A percentile compares a stretch with the other conserved stretches of the same genome.
These are phyloP conservation scores for Tylopilus sp. DNA, from an alignment of 768 basidiomycete species.

Conservation along the genomic window DNA sequence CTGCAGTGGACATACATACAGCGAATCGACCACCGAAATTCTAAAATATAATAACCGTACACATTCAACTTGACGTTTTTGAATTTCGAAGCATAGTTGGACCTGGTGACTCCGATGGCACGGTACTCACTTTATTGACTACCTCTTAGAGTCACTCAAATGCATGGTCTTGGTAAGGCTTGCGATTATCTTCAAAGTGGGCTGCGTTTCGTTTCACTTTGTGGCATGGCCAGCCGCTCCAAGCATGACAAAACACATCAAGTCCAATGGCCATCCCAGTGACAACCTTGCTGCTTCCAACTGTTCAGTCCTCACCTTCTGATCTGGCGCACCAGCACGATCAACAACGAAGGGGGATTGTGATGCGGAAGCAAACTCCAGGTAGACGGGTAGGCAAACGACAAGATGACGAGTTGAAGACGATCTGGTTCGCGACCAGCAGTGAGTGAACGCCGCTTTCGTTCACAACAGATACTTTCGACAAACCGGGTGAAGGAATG, in stretches of 20 bases:
- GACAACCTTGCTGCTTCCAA: conserved; percentile 54
- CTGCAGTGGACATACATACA: too few relatives aligned
- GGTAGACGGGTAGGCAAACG: conserved; percentile 72
- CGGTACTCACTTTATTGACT: background rate
- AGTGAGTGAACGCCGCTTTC: conserved; percentile 65
- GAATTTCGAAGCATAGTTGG: too few relatives aligned
- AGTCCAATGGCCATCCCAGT: conserved; percentile 46
- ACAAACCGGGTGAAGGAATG: too few relatives aligned
- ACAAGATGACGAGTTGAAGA: conserved; percentile 78
- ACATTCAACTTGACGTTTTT: too few relatives aligned
- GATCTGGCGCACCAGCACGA: background rate
- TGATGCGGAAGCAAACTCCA: conserved; percentile 23
- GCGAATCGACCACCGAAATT: too few relatives aligned
- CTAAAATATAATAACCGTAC: too few relatives aligned
- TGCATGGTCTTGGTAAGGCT: background rate
- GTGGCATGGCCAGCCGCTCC: conserved; percentile 63
- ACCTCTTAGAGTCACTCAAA: too few relatives aligned
- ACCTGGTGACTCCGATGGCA: too few relatives aligned
- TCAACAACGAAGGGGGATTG: background rate
- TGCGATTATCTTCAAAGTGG: background rate
- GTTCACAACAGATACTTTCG: conserved; percentile 66
- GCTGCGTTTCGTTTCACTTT: background rate
- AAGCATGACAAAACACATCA: conserved; percentile 63
- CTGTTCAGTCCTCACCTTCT: conserved; percentile 32
- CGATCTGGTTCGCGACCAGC: conserved; percentile 82